phyloP scores from a whole-genome alignment of 2,329 filamentous ascomycete genomes.

The Epichloe typhina region DNA sequence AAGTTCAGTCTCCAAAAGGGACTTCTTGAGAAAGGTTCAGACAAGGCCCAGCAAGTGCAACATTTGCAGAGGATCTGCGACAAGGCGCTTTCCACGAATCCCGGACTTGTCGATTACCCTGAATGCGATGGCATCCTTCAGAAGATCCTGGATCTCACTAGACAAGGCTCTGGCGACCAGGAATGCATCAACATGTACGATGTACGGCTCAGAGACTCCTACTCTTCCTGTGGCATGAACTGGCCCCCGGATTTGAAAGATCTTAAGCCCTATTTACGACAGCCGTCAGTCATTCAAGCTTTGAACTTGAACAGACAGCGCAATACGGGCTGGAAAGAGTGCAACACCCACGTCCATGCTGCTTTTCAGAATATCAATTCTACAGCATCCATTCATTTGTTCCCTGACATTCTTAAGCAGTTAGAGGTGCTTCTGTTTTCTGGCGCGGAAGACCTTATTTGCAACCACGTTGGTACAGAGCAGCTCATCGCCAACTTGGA shows the following conservation, averaged over 20 bases:
- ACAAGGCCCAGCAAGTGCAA: conserved; percentile 52
- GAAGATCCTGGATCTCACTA: conserved; percentile 55
- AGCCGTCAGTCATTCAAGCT: conserved; percentile 63
- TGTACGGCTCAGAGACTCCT: conserved; percentile 67
- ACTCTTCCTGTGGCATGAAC: conserved; percentile 86
- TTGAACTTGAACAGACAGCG: conserved; percentile 75
- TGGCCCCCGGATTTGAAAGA: conserved; percentile 84
- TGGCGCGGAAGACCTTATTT: conserved; percentile 87
- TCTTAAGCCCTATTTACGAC: conserved; percentile 75
- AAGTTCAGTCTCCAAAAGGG: conserved; percentile 67
- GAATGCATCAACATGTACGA: conserved; percentile 95
- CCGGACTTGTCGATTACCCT: conserved; percentile 46
- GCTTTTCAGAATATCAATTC: conserved; percentile 62
- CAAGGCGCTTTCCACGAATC: conserved; percentile 37
- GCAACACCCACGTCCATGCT: conserved; percentile 61
- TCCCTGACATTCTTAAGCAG: conserved; percentile 67
- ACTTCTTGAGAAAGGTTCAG: conserved; percentile 54
- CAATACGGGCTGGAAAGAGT: conserved; percentile 82
- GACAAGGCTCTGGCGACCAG: conserved; percentile 36
- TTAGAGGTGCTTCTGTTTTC: conserved; percentile 80
- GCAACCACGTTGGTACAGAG: conserved; percentile 93
- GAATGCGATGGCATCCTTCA: conserved; percentile 69
- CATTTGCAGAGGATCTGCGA: conserved; percentile 56
- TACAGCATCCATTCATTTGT: conserved; percentile 55
- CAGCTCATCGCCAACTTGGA: conserved; percentile 77